These are phyloP conservation scores for Termitomyces sp. DNA, from an alignment of 1,284 basidiomycete species.

Conservation along the genomic window DNA sequence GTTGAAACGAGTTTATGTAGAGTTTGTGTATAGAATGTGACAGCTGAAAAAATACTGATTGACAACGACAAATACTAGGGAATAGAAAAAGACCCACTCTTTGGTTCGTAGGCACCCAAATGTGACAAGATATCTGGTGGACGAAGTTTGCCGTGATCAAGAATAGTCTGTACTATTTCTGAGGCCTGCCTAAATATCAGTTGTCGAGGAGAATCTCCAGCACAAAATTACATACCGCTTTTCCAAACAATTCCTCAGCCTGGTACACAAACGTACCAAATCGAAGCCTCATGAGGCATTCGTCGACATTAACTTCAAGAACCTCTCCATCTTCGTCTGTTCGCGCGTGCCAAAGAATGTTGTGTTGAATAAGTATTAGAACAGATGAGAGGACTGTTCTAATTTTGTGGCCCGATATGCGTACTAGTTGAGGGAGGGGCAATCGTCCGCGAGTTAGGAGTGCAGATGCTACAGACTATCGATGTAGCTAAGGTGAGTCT, in stretches of 20 bases:
- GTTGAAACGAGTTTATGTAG: slow-evolving; percentile 62
- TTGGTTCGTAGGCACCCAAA: slow-evolving; percentile 48
- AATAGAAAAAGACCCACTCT: slow-evolving; percentile 38
- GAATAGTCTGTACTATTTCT: slow-evolving; percentile 68
- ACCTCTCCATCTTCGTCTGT: slow-evolving; percentile 73
- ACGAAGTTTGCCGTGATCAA: slow-evolving; percentile 85
- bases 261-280: slow-evolving; percentile 79
- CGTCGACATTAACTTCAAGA: slow-evolving; percentile 73
- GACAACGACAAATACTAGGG: slow-evolving; percentile 6
- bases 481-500: slow-evolving; percentile 1
- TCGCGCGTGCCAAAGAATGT: slow-evolving; percentile 80
- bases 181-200: slow-evolving; percentile 46
- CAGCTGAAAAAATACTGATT: slow-evolving; percentile 30
- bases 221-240: slow-evolving; percentile 46
- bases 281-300: slow-evolving; percentile 73
- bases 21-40: slow-evolving; percentile 48
- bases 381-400: slow-evolving; percentile 71
- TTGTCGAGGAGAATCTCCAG: background rate
- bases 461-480: slow-evolving; percentile 57
- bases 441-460: slow-evolving; percentile 86
- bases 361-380: slow-evolving; percentile 88
- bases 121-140: slow-evolving; percentile 64
- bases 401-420: slow-evolving; percentile 61
- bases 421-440: slow-evolving; percentile 65
- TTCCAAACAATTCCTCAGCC: slow-evolving; percentile 66